A percentile compares a stretch with the other conserved stretches of the same genome.
phyloP scores from a whole-genome alignment of 495 filamentous ascomycete species.

The Neurospora tetraspora region DNA sequence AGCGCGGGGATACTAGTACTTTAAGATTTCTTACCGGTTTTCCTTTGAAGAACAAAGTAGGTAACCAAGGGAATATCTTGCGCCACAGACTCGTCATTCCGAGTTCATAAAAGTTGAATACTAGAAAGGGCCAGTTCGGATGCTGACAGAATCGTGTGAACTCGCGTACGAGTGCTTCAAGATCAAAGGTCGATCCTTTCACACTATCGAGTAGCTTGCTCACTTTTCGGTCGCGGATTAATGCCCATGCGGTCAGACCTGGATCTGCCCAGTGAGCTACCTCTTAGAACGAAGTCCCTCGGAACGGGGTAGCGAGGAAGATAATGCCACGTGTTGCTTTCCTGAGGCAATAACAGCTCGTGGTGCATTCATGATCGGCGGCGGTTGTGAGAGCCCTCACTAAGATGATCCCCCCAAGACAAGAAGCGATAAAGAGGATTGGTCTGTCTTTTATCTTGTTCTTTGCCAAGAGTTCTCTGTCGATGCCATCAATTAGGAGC shows the following conservation, averaged over 20 bases:
- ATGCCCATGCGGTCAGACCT: slow-evolving; percentile 5
- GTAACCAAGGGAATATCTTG: slow-evolving; percentile 13
- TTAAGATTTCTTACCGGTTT: slow-evolving; percentile 10
- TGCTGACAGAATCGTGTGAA: slow-evolving; percentile 3
- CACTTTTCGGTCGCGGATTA: slow-evolving; percentile 1
- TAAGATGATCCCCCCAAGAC: slow-evolving; percentile 26
- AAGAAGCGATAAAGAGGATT: slow-evolving; percentile 29
- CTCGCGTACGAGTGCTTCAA: background rate
- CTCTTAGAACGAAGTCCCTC: slow-evolving; percentile 19
- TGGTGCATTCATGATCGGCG: background rate
- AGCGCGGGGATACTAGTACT: background rate
- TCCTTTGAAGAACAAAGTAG: slow-evolving; percentile 2
- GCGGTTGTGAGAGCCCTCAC: slow-evolving; percentile 15
- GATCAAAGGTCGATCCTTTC: slow-evolving; percentile 1
- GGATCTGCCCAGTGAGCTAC: background rate
- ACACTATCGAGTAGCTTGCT: slow-evolving; percentile 1
- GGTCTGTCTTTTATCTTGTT: slow-evolving; percentile 5
- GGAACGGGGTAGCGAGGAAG: slow-evolving; percentile 26
- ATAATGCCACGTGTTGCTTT: slow-evolving; percentile 16
- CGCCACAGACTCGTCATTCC: slow-evolving; percentile 7
- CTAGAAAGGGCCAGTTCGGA: background rate
- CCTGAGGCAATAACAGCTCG: slow-evolving; percentile 4
- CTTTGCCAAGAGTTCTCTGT: background rate
- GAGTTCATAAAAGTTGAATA: slow-evolving; percentile 10
- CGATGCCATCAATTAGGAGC: slow-evolving; percentile 13